Conservation (phyloP, 768 basidiomycete genomes). For the Boletus huronensis region DNA sequence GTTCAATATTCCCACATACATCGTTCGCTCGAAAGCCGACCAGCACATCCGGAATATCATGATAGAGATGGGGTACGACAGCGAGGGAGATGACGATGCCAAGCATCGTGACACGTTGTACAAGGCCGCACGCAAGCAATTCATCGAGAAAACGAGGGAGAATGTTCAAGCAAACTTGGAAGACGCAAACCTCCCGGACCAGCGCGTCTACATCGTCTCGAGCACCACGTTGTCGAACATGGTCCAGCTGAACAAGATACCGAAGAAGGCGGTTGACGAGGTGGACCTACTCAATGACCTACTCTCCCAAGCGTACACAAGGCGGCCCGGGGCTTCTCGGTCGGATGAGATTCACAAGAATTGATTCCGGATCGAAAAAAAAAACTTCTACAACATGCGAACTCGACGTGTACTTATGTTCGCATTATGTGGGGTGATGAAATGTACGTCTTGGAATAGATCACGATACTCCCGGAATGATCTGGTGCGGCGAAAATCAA, state of each 20-base stretch:
- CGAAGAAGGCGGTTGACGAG: constrained; percentile 23
- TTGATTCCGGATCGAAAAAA: not conserved
- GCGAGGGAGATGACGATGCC: constrained; percentile 15
- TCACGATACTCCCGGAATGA: not conserved
- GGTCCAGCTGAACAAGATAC: constrained; percentile 13
- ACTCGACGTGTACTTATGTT: no score
- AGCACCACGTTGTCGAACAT: constrained; percentile 15
- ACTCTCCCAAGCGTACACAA: not conserved
- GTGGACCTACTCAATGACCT: constrained; percentile 20
- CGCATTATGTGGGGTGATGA: not conserved
- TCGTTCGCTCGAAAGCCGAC: constrained; percentile 22
- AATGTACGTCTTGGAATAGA: not conserved
- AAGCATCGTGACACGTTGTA: constrained; percentile 9
- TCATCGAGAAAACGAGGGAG: constrained; percentile 14
- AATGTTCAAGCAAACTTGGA: constrained; percentile 19
- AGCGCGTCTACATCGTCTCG: constrained; percentile 29
- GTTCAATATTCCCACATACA: constrained; percentile 21
- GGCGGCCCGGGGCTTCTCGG: not conserved
- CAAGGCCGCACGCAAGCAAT: constrained; percentile 11
- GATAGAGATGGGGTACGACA: constrained; percentile 19
- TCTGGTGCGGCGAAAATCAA: not conserved
- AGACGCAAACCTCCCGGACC: constrained; percentile 22
- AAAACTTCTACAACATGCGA: not conserved
- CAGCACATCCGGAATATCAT: constrained; percentile 22
- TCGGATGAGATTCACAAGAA: no score